These are phyloP conservation scores for Elsinoe arachidis DNA, from an alignment of 2,329 filamentous ascomycete genomes.

Conservation along the genomic window DNA sequence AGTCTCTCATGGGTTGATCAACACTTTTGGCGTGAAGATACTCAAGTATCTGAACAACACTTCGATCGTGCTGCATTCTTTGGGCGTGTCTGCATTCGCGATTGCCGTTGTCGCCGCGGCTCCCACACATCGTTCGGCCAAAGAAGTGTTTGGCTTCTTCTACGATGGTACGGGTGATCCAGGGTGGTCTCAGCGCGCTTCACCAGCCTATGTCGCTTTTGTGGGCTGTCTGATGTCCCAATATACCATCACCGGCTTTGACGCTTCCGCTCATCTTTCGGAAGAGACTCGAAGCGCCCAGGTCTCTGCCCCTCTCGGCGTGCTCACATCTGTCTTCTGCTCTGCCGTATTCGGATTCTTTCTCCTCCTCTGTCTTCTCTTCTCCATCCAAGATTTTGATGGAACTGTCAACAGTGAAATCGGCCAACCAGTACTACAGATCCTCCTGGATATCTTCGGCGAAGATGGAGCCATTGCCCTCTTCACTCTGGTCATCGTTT, in stretches of 20 bases:
- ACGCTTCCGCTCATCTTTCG: slow-evolving; percentile 48
- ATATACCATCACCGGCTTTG: slow-evolving; percentile 47
- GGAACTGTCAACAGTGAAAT: slow-evolving; percentile 38
- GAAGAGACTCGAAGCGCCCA: slow-evolving; percentile 51
- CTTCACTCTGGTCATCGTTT: slow-evolving; percentile 49
- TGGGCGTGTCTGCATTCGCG: slow-evolving; percentile 45
- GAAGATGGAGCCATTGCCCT: slow-evolving; percentile 47
- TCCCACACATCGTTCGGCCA: slow-evolving; percentile 45
- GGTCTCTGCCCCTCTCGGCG: slow-evolving; percentile 50
- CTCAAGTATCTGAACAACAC: slow-evolving; percentile 50
- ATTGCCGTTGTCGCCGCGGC: slow-evolving; percentile 51
- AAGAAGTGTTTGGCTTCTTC: slow-evolving; percentile 25
- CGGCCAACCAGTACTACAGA: slow-evolving; percentile 49
- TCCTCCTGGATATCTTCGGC: slow-evolving; percentile 49
- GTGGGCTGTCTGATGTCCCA: slow-evolving; percentile 48
- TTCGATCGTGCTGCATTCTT: slow-evolving; percentile 47
- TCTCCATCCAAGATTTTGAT: slow-evolving; percentile 51
- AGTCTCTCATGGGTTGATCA: slow-evolving; percentile 46
- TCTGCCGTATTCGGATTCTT: slow-evolving; percentile 52
- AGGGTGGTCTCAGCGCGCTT: slow-evolving; percentile 47
- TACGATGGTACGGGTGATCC: slow-evolving; percentile 43
- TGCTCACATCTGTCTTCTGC: slow-evolving; percentile 49
- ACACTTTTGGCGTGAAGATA: slow-evolving; percentile 50
- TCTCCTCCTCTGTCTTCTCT: slow-evolving; percentile 48
- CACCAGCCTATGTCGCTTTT: slow-evolving; percentile 47